Conservation (phyloP, 495 filamentous ascomycete genomes). For the Daldinia decipiens region DNA sequence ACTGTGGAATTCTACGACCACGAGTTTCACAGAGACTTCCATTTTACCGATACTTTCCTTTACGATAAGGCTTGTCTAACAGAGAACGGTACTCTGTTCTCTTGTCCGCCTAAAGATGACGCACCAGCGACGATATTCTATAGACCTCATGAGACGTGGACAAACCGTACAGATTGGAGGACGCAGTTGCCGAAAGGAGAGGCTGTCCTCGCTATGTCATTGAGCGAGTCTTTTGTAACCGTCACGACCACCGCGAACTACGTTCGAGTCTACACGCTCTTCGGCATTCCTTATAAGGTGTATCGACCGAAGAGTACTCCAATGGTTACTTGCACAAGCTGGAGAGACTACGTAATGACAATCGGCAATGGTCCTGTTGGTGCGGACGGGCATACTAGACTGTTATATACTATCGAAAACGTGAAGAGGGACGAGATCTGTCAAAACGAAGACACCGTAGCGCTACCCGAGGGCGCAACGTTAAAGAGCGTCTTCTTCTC, state of each 20-base stretch:
- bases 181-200: constrained; percentile 85
- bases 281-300: constrained; percentile 86
- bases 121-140: constrained; percentile 90
- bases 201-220: constrained; percentile 83
- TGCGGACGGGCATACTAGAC: constrained; percentile 74
- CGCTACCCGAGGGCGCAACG: constrained; percentile 74
- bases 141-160: constrained; percentile 97
- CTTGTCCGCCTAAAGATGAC: constrained; percentile 75
- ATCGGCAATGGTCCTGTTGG: constrained; percentile 90
- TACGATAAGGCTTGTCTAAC: constrained; percentile 95
- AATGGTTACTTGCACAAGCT: constrained; percentile 90
- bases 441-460: constrained; percentile 91
- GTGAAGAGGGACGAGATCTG: constrained; percentile 91
- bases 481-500: constrained; percentile 91
- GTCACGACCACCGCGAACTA: constrained; percentile 86
- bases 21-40: constrained; percentile 89
- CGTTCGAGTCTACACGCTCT: constrained; percentile 90
- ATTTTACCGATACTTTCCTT: constrained; percentile 94
- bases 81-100: constrained; percentile 87
- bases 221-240: constrained; percentile 90
- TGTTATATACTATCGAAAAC: constrained; percentile 91
- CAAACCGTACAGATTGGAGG: constrained; percentile 87
- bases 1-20: constrained; percentile 98
- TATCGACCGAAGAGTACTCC: constrained; percentile 90
- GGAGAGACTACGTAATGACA: constrained; percentile 92